These are phyloP conservation scores for Malassezia equina DNA, from an alignment of 1,284 basidiomycete species.

Conservation along the genomic window DNA sequence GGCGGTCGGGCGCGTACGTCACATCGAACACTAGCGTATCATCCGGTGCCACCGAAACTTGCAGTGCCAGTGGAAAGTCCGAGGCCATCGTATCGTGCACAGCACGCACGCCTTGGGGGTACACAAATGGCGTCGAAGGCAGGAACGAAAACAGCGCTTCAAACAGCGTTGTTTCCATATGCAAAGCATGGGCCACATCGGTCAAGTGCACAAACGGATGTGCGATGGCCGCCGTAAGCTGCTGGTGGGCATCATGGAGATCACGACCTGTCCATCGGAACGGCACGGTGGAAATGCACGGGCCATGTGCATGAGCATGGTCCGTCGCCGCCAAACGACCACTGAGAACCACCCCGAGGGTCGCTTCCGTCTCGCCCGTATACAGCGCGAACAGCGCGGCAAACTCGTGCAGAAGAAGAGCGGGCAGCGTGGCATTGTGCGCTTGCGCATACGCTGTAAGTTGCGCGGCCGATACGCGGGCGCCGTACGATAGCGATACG, in stretches of 20 bases:
- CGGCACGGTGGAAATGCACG: slow-evolving; percentile 38
- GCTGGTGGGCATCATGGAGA: slow-evolving; percentile 14
- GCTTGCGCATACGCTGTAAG: slow-evolving; percentile 20
- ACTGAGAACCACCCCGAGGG: slow-evolving; percentile 35
- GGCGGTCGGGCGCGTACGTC: slow-evolving; percentile 20
- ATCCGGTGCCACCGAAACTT: slow-evolving; percentile 19
- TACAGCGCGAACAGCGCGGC: slow-evolving; percentile 25
- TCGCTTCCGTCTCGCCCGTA: slow-evolving; percentile 28
- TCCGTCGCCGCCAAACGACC: slow-evolving; percentile 24
- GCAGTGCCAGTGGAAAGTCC: slow-evolving; percentile 34
- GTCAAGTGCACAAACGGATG: slow-evolving; percentile 35
- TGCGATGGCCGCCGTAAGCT: slow-evolving; percentile 11
- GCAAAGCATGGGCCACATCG: slow-evolving; percentile 27
- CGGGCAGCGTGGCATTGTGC: slow-evolving; percentile 26
- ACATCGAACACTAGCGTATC: slow-evolving; percentile 22
- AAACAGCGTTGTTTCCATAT: slow-evolving; percentile 21
- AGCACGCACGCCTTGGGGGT: slow-evolving; percentile 2
- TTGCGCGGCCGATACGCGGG: not conserved
- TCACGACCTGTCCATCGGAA: slow-evolving; percentile 19
- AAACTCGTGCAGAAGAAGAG: slow-evolving; percentile 26
- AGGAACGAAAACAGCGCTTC: slow-evolving; percentile 37
- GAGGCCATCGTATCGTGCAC: slow-evolving; percentile 22
- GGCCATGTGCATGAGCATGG: slow-evolving; percentile 32
- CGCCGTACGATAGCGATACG: not conserved
- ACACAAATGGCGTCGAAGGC: slow-evolving; percentile 4